phyloP scores from a whole-genome alignment of 78 protist genomes.

The slime mould (Dictyostelium discoideum) region dicty_2.7 NC_007089.4:5826501-5827000 shows the following conservation, averaged over 20 bases:
- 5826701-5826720: conserved; percentile 77
- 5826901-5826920: neutral
- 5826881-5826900: too few relatives aligned
- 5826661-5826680: conserved; percentile 73
- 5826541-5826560: neutral
- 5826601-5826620: conserved; percentile 76
- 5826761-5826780: conserved; percentile 11
- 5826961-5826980: conserved; percentile 81
- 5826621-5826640: conserved; percentile 75
- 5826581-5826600: conserved; percentile 47
- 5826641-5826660: conserved; percentile 78
- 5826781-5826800: conserved; percentile 62
- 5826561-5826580: neutral
- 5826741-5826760: conserved; percentile 40
- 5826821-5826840: conserved; percentile 42
- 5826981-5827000: conserved; percentile 71
- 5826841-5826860: conserved; percentile 67
- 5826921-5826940: neutral
- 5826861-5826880: neutral
- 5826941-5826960: neutral
- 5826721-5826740: neutral
- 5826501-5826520: too few relatives aligned
- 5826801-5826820: conserved; percentile 60
- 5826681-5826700: conserved; percentile 21
- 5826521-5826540: neutral